Evolutionary conservation across 495 filamentous ascomycete genomes (phyloP), one percentile per base, ranked within the genome.

Genomic region (Bryoglossum gracile): DNA sequence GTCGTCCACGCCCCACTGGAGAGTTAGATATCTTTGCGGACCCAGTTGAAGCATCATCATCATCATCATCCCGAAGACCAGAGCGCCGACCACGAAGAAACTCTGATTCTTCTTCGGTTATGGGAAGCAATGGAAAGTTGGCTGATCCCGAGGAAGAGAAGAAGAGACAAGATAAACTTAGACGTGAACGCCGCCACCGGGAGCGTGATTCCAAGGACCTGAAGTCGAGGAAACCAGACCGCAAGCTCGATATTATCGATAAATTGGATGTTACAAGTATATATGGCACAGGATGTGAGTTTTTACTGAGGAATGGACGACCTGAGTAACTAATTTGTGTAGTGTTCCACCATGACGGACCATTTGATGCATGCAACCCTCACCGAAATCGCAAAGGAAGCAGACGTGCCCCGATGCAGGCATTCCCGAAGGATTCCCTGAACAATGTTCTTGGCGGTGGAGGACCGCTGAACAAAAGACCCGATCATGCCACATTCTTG

Each of bases 311-410:
- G 35, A 22, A 42, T 37, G 51, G 4, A 40, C 22, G 18, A 34
- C 9, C 16, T 23, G 38, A 50, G n/a, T 3, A 18, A 21, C 59
- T 53, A 17, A 41, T 46, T 23, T 46, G 16, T 10, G 14, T 50
- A 95, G 91, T 97, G 62, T 95, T 99, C 67, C 94, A 99, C 52
- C 94, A 99, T 62, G 94, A 99, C 62, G 94, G 94, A 19, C 94
- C 94, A 8, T 99, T 95, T 58, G 94, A 99, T 68, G 94, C 94
- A 13, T 92, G 89, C 66, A 96, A 96, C 57, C 91, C 94, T 4
- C 84, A 92, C 64, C 86, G 94, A 50, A 99, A 99, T 63, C 81
- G 87, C 40, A 87, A 86, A 58, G 86, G 84, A 43, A 77, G 83
- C 52, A 78, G 82, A 47, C 81, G 85, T 23, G 89, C 92, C 10